These are phyloP conservation scores for Bryopsis sp. DNA, from an alignment of 139 green algal genomes.

Conservation along the genomic window DNA sequence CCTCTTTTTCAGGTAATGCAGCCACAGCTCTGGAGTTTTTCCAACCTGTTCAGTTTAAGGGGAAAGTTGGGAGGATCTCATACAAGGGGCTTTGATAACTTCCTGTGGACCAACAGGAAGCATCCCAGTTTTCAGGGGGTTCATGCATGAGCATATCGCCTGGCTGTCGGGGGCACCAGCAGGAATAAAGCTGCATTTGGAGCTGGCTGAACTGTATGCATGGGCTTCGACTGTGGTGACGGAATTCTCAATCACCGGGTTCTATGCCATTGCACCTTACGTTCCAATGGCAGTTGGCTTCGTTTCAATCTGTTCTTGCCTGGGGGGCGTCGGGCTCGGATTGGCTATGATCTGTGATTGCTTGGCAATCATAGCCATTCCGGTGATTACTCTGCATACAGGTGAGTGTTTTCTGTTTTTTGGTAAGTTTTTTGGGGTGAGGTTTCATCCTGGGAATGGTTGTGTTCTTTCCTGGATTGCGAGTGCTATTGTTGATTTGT, in stretches of 20 bases:
- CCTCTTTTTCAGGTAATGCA: too few relatives aligned
- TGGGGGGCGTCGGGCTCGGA: neutral
- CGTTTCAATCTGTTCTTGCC: neutral
- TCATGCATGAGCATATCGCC: too few relatives aligned
- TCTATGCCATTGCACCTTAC: neutral
- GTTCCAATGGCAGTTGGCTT: neutral
- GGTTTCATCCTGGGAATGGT: too few relatives aligned
- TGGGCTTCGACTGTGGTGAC: neutral
- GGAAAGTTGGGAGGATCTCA: too few relatives aligned
- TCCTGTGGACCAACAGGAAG: too few relatives aligned
- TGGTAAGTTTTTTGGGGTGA: too few relatives aligned
- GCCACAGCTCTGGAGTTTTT: too few relatives aligned
- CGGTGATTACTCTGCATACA: constrained; percentile 3
- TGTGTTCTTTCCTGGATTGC: too few relatives aligned
- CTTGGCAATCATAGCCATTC: neutral
- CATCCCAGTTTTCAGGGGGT: too few relatives aligned
- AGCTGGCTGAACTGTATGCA: constrained; percentile 2
- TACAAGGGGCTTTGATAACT: too few relatives aligned
- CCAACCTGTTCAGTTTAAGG: too few relatives aligned
- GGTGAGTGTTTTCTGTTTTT: neutral
- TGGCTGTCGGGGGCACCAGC: constrained; percentile 10
- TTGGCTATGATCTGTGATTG: neutral
- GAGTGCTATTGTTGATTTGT: neutral
- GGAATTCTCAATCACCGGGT: neutral
- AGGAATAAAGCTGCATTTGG: constrained; percentile 12